These are phyloP conservation scores for Pythium folliculosum DNA, from an alignment of 352 stramenopile species.

Conservation along the genomic window DNA sequence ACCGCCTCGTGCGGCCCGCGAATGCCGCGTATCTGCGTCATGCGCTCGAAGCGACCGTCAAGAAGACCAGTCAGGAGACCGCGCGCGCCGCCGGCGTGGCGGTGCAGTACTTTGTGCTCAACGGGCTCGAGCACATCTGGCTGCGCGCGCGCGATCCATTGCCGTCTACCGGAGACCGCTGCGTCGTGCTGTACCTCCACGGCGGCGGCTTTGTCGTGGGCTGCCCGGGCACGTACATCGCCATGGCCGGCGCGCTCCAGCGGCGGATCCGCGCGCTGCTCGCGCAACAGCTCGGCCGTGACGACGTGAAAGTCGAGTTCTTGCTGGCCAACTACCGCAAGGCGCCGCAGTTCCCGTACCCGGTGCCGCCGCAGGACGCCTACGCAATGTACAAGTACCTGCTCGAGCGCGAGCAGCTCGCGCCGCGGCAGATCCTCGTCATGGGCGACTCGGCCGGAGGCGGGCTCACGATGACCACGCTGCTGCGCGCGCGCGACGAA, in stretches of 20 bases:
- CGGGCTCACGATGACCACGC: constrained; percentile 12
- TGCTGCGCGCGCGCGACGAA: constrained; percentile 17
- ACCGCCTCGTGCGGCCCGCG: background rate
- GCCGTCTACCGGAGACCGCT: background rate
- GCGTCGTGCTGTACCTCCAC: constrained; percentile 25
- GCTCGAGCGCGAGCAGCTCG: background rate
- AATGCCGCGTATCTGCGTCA: constrained; percentile 18
- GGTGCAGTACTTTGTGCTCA: constrained; percentile 6
- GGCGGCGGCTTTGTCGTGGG: constrained; percentile 16
- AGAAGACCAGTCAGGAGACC: too few species aligned
- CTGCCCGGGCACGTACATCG: constrained; percentile 14
- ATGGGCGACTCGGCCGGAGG: constrained; percentile 26
- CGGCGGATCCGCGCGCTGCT: background rate
- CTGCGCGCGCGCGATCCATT: background rate
- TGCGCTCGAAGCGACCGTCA: background rate
- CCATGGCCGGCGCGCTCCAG: constrained; percentile 31
- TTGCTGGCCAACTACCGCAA: constrained; percentile 34
- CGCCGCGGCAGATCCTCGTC: constrained; percentile 16
- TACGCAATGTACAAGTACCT: constrained; percentile 25
- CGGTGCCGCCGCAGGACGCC: constrained; percentile 7
- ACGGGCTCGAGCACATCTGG: constrained; percentile 29
- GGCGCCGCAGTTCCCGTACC: constrained; percentile 16
- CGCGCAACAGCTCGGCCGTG: background rate
- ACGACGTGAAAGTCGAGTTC: constrained; percentile 6
- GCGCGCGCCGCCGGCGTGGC: constrained; percentile 3